These are phyloP conservation scores for Cenchrus americanus DNA, from an alignment of 176 grass and related monocot genomes.

Conservation along the genomic window DNA sequence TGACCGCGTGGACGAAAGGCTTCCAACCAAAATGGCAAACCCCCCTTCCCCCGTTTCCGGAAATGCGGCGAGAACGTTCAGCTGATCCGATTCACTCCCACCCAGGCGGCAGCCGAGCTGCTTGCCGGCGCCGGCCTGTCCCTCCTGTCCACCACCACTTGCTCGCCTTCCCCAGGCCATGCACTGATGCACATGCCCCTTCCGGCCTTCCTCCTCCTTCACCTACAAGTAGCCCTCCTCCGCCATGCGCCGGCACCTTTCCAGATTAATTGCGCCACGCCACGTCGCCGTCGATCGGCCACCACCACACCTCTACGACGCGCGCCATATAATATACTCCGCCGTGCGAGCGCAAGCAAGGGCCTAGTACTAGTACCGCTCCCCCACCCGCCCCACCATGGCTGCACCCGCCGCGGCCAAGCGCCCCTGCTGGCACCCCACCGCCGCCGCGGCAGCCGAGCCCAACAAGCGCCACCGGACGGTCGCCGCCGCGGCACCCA, in stretches of 20 bases:
- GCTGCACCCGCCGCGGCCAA: constrained; percentile 44
- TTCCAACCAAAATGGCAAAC: too few species aligned
- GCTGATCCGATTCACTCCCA: too few species aligned
- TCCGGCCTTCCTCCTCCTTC: not conserved
- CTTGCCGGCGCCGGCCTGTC: too few species aligned
- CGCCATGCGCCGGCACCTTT: constrained; percentile 28
- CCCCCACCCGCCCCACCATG: constrained; percentile 17
- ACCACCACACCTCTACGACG: not conserved
- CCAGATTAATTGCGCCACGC: constrained; percentile 36
- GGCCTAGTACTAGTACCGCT: not conserved
- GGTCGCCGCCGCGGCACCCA: not conserved
- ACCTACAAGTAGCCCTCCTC: not conserved
- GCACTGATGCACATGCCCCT: not conserved
- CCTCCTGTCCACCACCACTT: not conserved
- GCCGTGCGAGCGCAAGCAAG: constrained; percentile 27
- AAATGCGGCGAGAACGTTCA: too few species aligned
- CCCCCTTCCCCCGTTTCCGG: too few species aligned
- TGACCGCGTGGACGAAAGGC: too few species aligned
- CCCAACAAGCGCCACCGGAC: constrained; percentile 37
- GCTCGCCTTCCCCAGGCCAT: not conserved
- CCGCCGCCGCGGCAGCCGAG: not conserved
- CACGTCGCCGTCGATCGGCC: not conserved
- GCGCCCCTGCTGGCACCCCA: not conserved
- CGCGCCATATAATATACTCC: constrained; percentile 29
- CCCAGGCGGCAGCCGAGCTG: too few species aligned